A percentile compares a stretch with the other conserved stretches of the same genome.
Evolutionary conservation across 2,329 filamentous ascomycete genomes (phyloP).

Genomic region (Coniochaeta prunicola): DNA sequence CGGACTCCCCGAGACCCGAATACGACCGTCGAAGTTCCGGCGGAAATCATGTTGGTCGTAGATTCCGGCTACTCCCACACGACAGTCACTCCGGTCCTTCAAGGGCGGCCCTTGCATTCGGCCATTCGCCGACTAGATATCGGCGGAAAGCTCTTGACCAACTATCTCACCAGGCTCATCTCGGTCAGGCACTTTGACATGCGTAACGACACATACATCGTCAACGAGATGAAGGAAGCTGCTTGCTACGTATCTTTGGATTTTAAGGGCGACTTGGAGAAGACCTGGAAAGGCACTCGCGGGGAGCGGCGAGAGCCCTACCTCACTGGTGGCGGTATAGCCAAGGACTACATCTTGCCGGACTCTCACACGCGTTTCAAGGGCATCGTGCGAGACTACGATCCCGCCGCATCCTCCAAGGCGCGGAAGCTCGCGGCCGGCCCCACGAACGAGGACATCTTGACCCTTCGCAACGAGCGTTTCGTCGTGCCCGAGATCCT

Average conservation of each 20-base stretch:
- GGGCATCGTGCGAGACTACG: constrained; percentile 71
- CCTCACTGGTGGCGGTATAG: constrained; percentile 50
- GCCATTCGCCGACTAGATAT: constrained; percentile 81
- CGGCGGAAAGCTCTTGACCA: constrained; percentile 88
- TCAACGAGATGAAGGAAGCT: constrained; percentile 93
- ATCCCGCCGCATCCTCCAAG: constrained; percentile 54
- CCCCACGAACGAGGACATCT: constrained; percentile 61
- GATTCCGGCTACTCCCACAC: constrained; percentile 93
- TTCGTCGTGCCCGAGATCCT: constrained; percentile 86
- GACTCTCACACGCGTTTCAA: constrained; percentile 58
- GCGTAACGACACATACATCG: constrained; percentile 85
- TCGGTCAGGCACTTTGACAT: constrained; percentile 93
- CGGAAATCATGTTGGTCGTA: constrained; percentile 79
- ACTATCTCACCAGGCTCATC: constrained; percentile 82
- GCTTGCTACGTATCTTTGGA: constrained; percentile 76
- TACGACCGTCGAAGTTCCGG: constrained; percentile 42
- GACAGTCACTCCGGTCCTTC: constrained; percentile 78
- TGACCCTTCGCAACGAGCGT: constrained; percentile 85
- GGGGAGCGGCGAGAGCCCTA: constrained; percentile 47
- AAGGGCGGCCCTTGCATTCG: constrained; percentile 70
- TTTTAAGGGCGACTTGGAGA: constrained; percentile 72
- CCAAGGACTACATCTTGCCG: constrained; percentile 87
- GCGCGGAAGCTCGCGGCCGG: constrained; percentile 33
- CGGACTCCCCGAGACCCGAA: constrained; percentile 46
- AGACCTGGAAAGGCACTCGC: constrained; percentile 71